These are phyloP conservation scores for Globisporangium nunn DNA, from an alignment of 352 stramenopile genomes.

Conservation along the genomic window DNA sequence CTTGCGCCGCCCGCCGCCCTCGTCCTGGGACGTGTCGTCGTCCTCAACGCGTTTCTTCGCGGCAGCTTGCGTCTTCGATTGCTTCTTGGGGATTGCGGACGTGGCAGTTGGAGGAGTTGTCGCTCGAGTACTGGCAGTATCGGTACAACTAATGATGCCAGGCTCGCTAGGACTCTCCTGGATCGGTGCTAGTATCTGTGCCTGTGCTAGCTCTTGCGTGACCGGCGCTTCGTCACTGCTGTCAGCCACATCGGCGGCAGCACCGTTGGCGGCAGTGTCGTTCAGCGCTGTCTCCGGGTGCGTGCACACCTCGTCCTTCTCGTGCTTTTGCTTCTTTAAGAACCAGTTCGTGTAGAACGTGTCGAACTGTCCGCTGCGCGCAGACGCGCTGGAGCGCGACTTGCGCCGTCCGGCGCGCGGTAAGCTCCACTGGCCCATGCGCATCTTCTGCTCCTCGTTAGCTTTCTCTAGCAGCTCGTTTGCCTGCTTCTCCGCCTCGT, in stretches of 20 bases:
- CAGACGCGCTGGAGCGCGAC: slow-evolving; percentile 29
- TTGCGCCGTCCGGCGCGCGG: slow-evolving; percentile 39
- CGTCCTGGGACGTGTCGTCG: slow-evolving; percentile 21
- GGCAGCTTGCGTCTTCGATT: background rate
- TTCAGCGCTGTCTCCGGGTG: slow-evolving; percentile 1
- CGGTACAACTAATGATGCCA: background rate
- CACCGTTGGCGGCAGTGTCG: background rate
- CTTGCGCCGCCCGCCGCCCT: slow-evolving; percentile 16
- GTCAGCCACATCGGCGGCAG: background rate
- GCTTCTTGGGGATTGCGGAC: background rate
- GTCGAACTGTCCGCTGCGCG: slow-evolving; percentile 46
- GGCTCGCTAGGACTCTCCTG: background rate
- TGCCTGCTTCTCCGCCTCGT: slow-evolving; percentile 14
- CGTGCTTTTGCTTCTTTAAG: slow-evolving; percentile 42
- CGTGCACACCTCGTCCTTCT: slow-evolving; percentile 17
- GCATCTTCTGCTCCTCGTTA: slow-evolving; percentile 45
- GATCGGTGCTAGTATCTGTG: too few species aligned
- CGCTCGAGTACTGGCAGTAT: background rate
- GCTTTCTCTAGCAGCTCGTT: slow-evolving; percentile 19
- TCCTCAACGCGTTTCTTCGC: slow-evolving; percentile 5
- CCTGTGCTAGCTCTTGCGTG: background rate
- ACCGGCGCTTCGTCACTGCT: background rate
- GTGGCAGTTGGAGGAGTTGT: background rate
- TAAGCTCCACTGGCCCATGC: slow-evolving; percentile 70
- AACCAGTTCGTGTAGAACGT: slow-evolving; percentile 75